These are phyloP conservation scores for Exsudoporus frostii DNA, from an alignment of 768 basidiomycete species.

Conservation along the genomic window DNA sequence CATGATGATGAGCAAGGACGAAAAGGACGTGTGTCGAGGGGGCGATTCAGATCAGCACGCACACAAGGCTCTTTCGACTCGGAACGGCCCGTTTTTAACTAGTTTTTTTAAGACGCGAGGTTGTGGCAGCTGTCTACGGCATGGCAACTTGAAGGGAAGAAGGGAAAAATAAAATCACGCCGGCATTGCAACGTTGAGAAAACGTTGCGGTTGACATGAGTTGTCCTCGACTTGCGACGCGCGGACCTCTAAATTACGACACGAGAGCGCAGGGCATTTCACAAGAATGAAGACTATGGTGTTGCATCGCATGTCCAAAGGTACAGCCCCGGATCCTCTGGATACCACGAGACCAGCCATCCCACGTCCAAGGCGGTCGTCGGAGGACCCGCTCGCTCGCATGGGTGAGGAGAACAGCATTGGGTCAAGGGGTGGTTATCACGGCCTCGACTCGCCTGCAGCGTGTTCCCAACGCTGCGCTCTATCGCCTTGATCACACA, in stretches of 20 bases:
- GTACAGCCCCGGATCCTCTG: background rate
- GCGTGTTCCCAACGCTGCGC: constrained; percentile 18
- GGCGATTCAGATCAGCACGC: background rate
- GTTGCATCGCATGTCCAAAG: background rate
- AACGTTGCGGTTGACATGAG: constrained; percentile 28
- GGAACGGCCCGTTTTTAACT: constrained; percentile 11
- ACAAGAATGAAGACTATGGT: background rate
- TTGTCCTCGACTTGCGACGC: constrained; percentile 13
- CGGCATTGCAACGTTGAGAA: constrained; percentile 28
- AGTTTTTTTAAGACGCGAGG: background rate
- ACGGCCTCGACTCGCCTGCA: constrained; percentile 1
- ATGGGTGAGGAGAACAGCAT: background rate
- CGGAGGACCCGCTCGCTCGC: no score
- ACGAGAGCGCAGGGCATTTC: background rate
- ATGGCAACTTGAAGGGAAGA: constrained; percentile 7
- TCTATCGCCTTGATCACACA: background rate
- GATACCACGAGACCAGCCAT: no score
- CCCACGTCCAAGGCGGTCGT: no score
- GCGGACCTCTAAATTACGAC: constrained; percentile 11
- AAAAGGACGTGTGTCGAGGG: background rate
- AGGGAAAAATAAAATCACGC: constrained; percentile 9
- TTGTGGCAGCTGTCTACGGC: constrained; percentile 11
- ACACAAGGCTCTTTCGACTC: background rate
- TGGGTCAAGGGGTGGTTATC: constrained; percentile 19
- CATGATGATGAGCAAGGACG: constrained; percentile 5